A percentile compares a stretch with the other conserved stretches of the same genome.
Evolutionary conservation across 441 rosid genomes (phyloP).

Genomic region (Erodium texanum): DNA sequence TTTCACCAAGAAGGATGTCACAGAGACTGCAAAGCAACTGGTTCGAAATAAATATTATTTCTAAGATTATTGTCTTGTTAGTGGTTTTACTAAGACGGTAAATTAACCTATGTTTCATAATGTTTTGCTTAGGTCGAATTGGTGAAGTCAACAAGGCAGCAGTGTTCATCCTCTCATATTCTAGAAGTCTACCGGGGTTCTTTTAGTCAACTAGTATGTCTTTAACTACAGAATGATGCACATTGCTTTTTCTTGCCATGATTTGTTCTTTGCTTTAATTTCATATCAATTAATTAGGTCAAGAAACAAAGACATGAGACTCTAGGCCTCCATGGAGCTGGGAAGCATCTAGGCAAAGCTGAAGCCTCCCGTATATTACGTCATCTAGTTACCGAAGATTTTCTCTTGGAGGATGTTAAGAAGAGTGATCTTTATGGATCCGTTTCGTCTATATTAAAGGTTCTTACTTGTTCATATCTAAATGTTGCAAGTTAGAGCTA

Average conservation of each 20-base stretch:
- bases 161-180: constrained; percentile 67
- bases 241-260: constrained; percentile 14
- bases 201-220: constrained; percentile 64
- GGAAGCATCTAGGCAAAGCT: constrained; percentile 63
- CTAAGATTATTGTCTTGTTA: not conserved
- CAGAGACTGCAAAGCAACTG: constrained; percentile 73
- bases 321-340: constrained; percentile 78
- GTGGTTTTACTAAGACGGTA: constrained; percentile 2
- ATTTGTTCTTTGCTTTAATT: constrained; percentile 11
- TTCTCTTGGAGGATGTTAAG: constrained; percentile 77
- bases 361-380: constrained; percentile 82
- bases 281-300: constrained; percentile 40
- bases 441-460: constrained; percentile 83
- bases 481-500: not conserved
- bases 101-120: constrained; percentile 12
- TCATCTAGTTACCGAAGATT: constrained; percentile 72
- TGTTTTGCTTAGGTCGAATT: constrained; percentile 58
- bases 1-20: constrained; percentile 78
- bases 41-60: constrained; percentile 31
- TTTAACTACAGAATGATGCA: not conserved
- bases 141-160: constrained; percentile 65
- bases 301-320: constrained; percentile 72
- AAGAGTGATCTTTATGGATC: constrained; percentile 90
- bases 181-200: constrained; percentile 93
- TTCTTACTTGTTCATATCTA: constrained; percentile 16